Evolutionary conservation across 78 protist genomes (phyloP), one percentile per base, ranked within the genome.

Genomic region (Acrasis kona): DNA sequence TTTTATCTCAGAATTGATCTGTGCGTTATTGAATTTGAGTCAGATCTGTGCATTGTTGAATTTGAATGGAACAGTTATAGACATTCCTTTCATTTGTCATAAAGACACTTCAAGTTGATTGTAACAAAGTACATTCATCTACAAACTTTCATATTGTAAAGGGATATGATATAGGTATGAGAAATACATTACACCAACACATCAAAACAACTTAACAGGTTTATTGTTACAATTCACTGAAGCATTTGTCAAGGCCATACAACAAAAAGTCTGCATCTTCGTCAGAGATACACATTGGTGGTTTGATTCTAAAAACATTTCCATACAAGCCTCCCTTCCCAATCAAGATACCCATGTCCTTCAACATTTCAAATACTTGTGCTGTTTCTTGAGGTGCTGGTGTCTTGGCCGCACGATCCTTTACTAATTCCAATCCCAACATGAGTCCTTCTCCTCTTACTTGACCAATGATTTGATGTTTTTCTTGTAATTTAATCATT

Each of bases 371-470:
- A 19, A 67, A 12, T 12, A 29, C 19, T 12, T 12, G 19, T 12
- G 19, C 65, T 12, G 34, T 12, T 19, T 67, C 71, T 12, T 12
- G 50, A n/a, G 61, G 61, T n/a, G 19, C 34, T 50, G 61, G 61
- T 50, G 19, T 19, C 34, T 12, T 8, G 3, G 73, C 4, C 30
- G 30, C 5, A 10, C 68, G 71, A 3, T 72, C 71, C 27, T 73
- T 12, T 41, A 35, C 0, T 27, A 81, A 72, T 72, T 74, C 76
- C 32, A 81, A 9, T 37, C 89, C 86, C 34, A 76, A 5, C 86
- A 85, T 65, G 27, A 81, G 41, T 19, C 89, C 89, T 31, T 7
- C 5, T 8, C 89, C 86, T 2, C 86, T 37, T 32, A 85, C 72
- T 12, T 80, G 71, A 30, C 58, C 72, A 39, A 80, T 4, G 41